Evolutionary conservation across 2,329 filamentous ascomycete species (phyloP), one percentile per base, ranked within the genome.

Genomic region (Diaporthe caulivora): DNA sequence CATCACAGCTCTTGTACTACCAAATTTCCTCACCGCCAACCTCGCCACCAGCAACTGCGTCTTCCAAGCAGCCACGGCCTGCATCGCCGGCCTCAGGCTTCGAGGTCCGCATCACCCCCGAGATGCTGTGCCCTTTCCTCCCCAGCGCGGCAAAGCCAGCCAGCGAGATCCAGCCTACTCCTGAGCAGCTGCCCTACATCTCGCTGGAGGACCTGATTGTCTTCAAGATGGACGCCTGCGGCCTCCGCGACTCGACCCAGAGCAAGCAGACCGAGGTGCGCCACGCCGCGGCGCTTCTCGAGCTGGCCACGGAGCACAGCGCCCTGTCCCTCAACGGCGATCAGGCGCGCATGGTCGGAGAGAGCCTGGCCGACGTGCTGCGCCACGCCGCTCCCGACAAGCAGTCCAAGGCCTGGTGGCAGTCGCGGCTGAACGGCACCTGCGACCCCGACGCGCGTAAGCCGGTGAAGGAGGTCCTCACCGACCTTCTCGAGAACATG

Each of bases 201-300:
- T 71, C 65, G 29, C 58, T 75, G 13, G 44, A 57, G 37, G 73
- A 75, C 53, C 70, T 75, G 34, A 68, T 75, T 53, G 73, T 75
- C 17, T 73, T 75, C 67, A 75, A 75, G 60, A 75, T 75, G 73
- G 73, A 75, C 31, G 71, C 73, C 0, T 75, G 73, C n/a, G 73
- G 71, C 37, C 67, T 75, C 1, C 71, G 71, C 42, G 73, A 75
- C 71, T 73, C 65, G 34, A 1, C 71, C 31, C 73, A 64, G 57
- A 69, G 71, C 71, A 75, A 75, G 53, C 73, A 75, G 65, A 55
- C 57, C 47, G 73, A 73, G 40, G 73, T 72, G 29, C 55, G 67
- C 6, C 71, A 75, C 29, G 73, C 73, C 3, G 73, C 73, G 5
- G 67, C 57, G 4, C 73, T 75, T 1, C 73, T 75, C 37, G 71